phyloP scores from a whole-genome alignment of 768 basidiomycete species.

The Chlorophyllum brunneum region DNA sequence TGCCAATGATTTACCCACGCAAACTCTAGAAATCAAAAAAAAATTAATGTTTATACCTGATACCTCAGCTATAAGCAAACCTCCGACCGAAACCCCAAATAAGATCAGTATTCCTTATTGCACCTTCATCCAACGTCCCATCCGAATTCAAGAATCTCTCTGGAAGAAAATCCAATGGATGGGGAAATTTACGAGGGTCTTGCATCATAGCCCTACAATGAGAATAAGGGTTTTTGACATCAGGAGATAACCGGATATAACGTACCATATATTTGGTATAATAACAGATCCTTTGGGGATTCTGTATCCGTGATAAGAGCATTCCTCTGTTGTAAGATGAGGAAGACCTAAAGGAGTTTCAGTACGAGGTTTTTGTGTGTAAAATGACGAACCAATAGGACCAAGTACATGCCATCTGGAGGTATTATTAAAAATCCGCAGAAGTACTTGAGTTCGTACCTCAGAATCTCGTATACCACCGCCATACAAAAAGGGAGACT shows the following conservation, averaged over 20 bases:
- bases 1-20: not conserved
- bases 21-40: not conserved
- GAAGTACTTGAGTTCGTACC: slow-evolving; percentile 19
- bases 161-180: slow-evolving; percentile 16
- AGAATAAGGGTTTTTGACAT: not conserved
- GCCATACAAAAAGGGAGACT: slow-evolving; percentile 38
- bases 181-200: slow-evolving; percentile 15
- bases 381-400: slow-evolving; percentile 26
- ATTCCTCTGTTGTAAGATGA: not conserved
- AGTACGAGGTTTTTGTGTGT: no score
- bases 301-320: not conserved
- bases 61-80: not conserved
- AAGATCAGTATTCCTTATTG: not conserved
- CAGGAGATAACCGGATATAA: not conserved
- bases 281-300: not conserved
- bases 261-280: not conserved
- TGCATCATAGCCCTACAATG: slow-evolving; percentile 18
- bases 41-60: not conserved
- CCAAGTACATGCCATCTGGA: slow-evolving; percentile 26
- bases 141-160: slow-evolving; percentile 14
- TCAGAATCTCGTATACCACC: slow-evolving; percentile 33
- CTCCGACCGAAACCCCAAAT: not conserved
- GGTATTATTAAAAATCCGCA: not conserved
- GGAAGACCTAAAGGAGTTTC: no score
- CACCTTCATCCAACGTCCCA: not conserved